Base-by-base conservation (phyloP, 2,329 filamentous ascomycete species). In the Ophiocordyceps camponoti-leonardi region DNA sequence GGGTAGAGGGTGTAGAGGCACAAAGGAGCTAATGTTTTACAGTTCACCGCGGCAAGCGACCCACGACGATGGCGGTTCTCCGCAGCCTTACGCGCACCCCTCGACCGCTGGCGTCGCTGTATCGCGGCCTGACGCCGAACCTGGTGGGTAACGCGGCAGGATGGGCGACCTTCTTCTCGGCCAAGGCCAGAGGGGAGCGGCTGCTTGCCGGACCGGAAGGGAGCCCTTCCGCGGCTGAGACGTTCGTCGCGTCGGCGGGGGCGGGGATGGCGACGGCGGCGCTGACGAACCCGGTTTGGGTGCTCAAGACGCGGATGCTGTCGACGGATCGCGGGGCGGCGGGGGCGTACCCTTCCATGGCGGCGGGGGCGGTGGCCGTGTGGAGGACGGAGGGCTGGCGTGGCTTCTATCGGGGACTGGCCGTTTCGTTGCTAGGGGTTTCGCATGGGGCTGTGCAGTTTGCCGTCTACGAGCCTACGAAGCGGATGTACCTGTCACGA, bases 241-340 rank as follows among this genome's bases (percentile, higher is more conserved):
- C 88, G 66, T 90, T 95, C 59, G 56, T 82, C 42, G 78, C 87
- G 4, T 88, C 84, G 31, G 83, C 68, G n/a, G 57, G 72, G 26
- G 67, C 73, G 51, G 88, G 90, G 28, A 69, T 82, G 18, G 62
- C 85, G 39, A 94, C 87, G 2, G 83, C 88, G 41, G 66, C 85
- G 28, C 71, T 90, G 52, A 96, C 92, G 28, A 96, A 96, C 60
- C 92, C 92, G 2, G 81, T 98, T 54, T 98, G 92, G 92, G 92
- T 98, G 3, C 79, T 98, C 61, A 96, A 96, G 69, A 96, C 90
- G 10, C 83, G 92, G 50, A 96, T 98, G 87, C 71, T 96, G 22
- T 86, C 87, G 28, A 88, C 85, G 4, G 85, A 92, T 52, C 75
- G 77, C 44, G 70, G 75, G 46, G 72, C 78, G 6, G 75, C 72